phyloP scores from a whole-genome alignment of 1,284 basidiomycete genomes.

The Grifola frondosa region DNA sequence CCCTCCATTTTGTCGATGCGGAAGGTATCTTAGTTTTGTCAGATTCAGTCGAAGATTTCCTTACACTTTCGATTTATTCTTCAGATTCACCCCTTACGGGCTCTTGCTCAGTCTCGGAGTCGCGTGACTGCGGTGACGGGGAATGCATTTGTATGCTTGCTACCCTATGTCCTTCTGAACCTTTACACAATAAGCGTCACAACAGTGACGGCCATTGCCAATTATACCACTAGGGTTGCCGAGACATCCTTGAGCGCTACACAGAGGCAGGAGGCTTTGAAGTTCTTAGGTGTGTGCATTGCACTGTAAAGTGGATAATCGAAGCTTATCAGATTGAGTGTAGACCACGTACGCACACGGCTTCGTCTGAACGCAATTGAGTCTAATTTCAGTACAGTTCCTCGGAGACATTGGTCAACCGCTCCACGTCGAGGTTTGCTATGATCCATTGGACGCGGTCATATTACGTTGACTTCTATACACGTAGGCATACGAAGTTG shows the following conservation, averaged over 20 bases:
- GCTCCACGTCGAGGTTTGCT: slow-evolving; percentile 21
- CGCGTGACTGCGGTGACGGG: slow-evolving; percentile 13
- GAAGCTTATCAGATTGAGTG: not conserved
- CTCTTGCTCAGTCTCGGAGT: slow-evolving; percentile 15
- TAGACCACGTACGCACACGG: slow-evolving; percentile 29
- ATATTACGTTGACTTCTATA: not conserved
- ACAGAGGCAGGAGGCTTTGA: slow-evolving; percentile 50
- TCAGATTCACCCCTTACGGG: slow-evolving; percentile 12
- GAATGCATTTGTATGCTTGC: slow-evolving; percentile 11
- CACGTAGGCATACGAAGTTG: slow-evolving; percentile 21
- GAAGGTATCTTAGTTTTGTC: slow-evolving; percentile 2
- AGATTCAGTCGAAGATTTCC: not conserved
- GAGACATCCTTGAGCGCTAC: slow-evolving; percentile 39
- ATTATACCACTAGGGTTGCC: slow-evolving; percentile 51
- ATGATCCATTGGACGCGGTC: not conserved
- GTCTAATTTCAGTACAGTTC: slow-evolving; percentile 38
- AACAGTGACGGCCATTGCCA: slow-evolving; percentile 43
- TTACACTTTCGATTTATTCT: not conserved
- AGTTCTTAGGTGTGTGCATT: slow-evolving; percentile 39
- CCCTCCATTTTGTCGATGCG: slow-evolving; percentile 16
- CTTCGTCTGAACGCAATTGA: slow-evolving; percentile 37
- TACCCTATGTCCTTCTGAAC: not conserved
- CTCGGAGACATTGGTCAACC: slow-evolving; percentile 15
- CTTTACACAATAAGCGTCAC: not conserved
- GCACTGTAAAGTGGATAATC: not conserved